Base-by-base conservation (phyloP, 768 basidiomycete species). In the Calocera cornea region DNA sequence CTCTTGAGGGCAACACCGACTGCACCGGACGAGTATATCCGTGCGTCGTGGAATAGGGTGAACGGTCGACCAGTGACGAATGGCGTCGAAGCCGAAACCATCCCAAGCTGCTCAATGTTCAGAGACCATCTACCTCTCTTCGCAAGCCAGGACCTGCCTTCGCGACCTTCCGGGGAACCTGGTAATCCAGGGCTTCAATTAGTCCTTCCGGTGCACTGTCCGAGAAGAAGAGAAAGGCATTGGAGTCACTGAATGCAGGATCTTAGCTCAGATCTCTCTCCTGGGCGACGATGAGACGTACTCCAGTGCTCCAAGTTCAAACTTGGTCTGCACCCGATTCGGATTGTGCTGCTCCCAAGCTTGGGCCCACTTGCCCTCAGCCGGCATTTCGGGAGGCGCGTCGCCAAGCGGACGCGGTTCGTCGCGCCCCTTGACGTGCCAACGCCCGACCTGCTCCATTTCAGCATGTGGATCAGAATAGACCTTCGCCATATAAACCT, bases 11-110 rank as follows among this genome's bases (percentile, higher is more conserved):
- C 87, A 5, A 92, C 67, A 0, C 89, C 90, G 12, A 91, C 83
- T 2, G 89, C 88, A 7, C 90, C 90, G 7, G 82, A 78, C 0
- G 83, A 84, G 66, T 81, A 75, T 29, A 89, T 80, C 1, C 79
- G 73, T 40, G 79, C 77, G 64, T 87, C 82, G 68, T 81, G 75
- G 68, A 90, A 85, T 11, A 92, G 77, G 0, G 90, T 91, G 33
- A 87, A 83, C 0, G 86, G 85, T 22, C 87, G 78, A 16, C 89
- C 90, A 1, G 88, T 91, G 3, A 89, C 77, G 73, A 92, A 92
- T 0, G 89, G 89, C 1, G 90, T 92, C 1, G 89, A 86, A 0
- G 89, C 80, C 0, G 86, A 87, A 24, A 87, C 75, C 22, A 91
- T 79, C 2, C 89, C 88, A 65, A 89, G 76, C 84, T 89, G 65